A percentile compares a stretch with the other conserved stretches of the same genome.
Conservation (phyloP, 2,329 filamentous ascomycete species). For the Diaporthe helianthi region DNA sequence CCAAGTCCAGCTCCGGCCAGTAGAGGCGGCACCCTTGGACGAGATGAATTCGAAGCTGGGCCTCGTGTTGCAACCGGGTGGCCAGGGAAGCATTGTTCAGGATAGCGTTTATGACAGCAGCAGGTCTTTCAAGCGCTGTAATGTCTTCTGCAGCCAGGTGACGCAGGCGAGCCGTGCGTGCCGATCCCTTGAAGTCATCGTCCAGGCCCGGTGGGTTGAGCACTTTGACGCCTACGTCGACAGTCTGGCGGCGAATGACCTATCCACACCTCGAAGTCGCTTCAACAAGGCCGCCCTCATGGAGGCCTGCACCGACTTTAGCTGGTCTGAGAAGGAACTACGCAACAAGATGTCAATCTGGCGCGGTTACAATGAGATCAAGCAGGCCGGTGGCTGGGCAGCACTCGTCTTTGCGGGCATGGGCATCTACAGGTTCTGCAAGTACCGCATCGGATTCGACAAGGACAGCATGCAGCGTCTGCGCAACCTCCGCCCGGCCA, state of each 20-base stretch:
- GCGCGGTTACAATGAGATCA: constrained; percentile 66
- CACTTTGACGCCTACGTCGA: constrained; percentile 59
- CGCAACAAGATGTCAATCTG: constrained; percentile 59
- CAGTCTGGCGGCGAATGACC: constrained; percentile 47
- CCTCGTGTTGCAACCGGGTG: constrained; percentile 1
- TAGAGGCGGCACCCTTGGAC: constrained; percentile 15
- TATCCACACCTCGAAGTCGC: constrained; percentile 52
- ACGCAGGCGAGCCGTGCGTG: constrained; percentile 57
- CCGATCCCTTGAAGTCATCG: constrained; percentile 64
- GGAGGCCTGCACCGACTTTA: constrained; percentile 60
- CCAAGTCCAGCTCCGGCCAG: constrained; percentile 37
- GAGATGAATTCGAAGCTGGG: constrained; percentile 14
- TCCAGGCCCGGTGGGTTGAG: constrained; percentile 64
- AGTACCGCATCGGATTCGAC: constrained; percentile 62
- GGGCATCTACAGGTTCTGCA: constrained; percentile 66
- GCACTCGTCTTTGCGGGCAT: constrained; percentile 63
- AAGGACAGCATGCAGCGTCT: constrained; percentile 57
- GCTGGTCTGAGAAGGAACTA: constrained; percentile 64
- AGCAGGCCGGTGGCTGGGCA: constrained; percentile 62
- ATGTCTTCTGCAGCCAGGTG: constrained; percentile 43
- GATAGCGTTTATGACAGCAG: constrained; percentile 18
- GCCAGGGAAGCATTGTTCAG: constrained; percentile 10
- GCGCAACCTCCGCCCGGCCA: constrained; percentile 50
- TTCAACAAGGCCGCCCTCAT: constrained; percentile 58
- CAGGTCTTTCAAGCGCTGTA: constrained; percentile 42